Base-by-base conservation (phyloP, 441 rosid genomes). In the Euphorbia corollata region DNA sequence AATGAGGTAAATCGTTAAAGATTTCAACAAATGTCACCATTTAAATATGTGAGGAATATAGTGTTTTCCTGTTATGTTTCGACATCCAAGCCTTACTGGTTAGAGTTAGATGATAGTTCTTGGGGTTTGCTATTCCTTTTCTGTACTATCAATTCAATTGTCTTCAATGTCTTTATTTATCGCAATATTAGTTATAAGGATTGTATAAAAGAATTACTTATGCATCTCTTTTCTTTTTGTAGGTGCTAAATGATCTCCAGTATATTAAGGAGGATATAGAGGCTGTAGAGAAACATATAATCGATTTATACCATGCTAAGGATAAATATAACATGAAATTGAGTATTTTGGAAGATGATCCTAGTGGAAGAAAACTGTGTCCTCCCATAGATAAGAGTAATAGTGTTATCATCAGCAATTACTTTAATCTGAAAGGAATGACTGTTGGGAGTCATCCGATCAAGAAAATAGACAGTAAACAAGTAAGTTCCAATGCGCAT, bases 321-420 rank as follows among this genome's bases (percentile, higher is more conserved):
- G 97, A 91, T 71, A 83, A 82, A 73, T 86, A 91, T 77, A 84
- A 91, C 64, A 78, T 86, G 76, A 91, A 88, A 80, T 77, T 95
- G 76, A 80, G 84, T 73, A 88, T 91, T 90, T 88, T 88, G 70
- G 97, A 90, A 77, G 98, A 91, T 85, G 96, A 90, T 78, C 81
- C 80, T 36, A 77, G 74, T 78, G 61, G 79, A 64, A 81, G 92
- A 75, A 90, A 75, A 78, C 81, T 81, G 11, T 79, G 97, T 91
- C 74, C 87, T 61, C 77, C 88, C 19, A 68, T 73, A 47, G 95
- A 91, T 65, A 91, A 80, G 80, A 85, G 65, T 64, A 76, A 68
- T 63, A 72, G 80, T 70, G 83, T 89, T 65, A 73, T 81, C 51
- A 74, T 79, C 73, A 83, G 87, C 69, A 75, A 84, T 76, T 78